Base-by-base conservation (phyloP, 176 grass and related monocot genomes). In the Hordeum vulgare region DNA sequence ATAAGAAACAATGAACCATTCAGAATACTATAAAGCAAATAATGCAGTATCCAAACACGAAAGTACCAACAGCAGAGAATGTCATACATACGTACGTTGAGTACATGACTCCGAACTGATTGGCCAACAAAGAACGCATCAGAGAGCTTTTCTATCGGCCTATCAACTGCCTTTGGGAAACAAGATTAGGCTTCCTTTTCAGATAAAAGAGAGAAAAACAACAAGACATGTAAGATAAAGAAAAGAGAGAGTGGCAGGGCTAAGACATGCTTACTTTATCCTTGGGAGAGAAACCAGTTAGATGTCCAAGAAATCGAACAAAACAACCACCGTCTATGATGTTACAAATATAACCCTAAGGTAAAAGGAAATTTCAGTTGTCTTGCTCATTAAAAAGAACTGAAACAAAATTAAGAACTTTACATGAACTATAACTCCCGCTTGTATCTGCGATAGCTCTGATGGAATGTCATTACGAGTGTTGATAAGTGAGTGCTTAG, bases 311-410 rank as follows among this genome's bases (percentile, higher is more conserved):
- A 90, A 98, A 98, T 45, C 93, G 90, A 91, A 98, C 89, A 76
- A 98, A 98, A 87, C 93, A 98, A 42, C 96, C 96, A 83, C 71
- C 76, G 90, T 98, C 93, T 70, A 98, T 98, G 73, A 93, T 91
- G 68, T 98, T 98, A 80, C 92, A 95, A 60, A 98, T 71, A 75
- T 95, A 98, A 72, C 96, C 96, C 96, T 98, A 81, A 44, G 71
- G 58, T 71, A 72, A 88, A 31, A 88, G 59, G 63, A 78, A 63
- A 83, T 63, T 28, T 80, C 51, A 84, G 64, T 45, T 58, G 51
- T 33, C 34, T 67, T 79, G 80, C 31, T 39, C 29, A 20, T 39
- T 13, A 61, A 74, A 45, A 23, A 7, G 23, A 62, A 63, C 51
- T 29, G 9, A 83, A 79, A 82, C 31, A 51, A 79, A 63, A 85